phyloP scores from a whole-genome alignment of 306 rosid genomes.

The Pterocarpus macrocarpus region DNA sequence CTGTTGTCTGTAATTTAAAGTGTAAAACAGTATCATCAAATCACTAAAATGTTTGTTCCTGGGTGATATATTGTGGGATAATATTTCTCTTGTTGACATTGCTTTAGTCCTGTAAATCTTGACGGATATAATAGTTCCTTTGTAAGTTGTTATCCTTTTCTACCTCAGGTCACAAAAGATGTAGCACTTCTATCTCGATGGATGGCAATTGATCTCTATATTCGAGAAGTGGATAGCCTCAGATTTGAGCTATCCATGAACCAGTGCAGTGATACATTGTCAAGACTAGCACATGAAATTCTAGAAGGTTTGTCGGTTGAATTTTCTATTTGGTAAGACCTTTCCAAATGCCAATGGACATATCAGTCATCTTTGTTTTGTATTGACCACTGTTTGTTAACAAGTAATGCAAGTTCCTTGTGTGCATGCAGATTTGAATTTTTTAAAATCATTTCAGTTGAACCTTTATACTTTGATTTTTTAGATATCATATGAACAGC shows the following conservation, averaged over 20 bases:
- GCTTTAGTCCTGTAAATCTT: neutral
- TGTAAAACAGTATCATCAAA: constrained; percentile 26
- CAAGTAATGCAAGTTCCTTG: neutral
- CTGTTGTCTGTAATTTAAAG: constrained; percentile 14
- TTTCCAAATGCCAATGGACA: constrained; percentile 35
- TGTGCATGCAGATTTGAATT: constrained; percentile 22
- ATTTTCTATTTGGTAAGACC: constrained; percentile 36
- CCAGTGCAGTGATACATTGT: constrained; percentile 74
- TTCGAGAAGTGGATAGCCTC: constrained; percentile 87
- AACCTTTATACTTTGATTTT: constrained; percentile 9
- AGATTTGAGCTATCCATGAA: constrained; percentile 95
- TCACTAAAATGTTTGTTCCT: constrained; percentile 24
- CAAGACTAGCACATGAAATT: constrained; percentile 77
- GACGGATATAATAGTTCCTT: constrained; percentile 1
- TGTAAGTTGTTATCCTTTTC: constrained; percentile 32
- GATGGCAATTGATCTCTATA: constrained; percentile 93
- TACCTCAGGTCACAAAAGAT: constrained; percentile 84
- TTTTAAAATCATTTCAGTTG: constrained; percentile 24
- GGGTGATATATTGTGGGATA: constrained; percentile 12
- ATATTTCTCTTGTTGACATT: constrained; percentile 1
- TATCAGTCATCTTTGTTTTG: constrained; percentile 23
- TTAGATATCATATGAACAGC: neutral
- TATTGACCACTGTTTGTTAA: constrained; percentile 18
- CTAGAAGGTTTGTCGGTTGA: constrained; percentile 68
- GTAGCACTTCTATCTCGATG: constrained; percentile 91